These are phyloP conservation scores for Ophiosphaerella korrae DNA, from an alignment of 2,329 filamentous ascomycete species.

Conservation along the genomic window DNA sequence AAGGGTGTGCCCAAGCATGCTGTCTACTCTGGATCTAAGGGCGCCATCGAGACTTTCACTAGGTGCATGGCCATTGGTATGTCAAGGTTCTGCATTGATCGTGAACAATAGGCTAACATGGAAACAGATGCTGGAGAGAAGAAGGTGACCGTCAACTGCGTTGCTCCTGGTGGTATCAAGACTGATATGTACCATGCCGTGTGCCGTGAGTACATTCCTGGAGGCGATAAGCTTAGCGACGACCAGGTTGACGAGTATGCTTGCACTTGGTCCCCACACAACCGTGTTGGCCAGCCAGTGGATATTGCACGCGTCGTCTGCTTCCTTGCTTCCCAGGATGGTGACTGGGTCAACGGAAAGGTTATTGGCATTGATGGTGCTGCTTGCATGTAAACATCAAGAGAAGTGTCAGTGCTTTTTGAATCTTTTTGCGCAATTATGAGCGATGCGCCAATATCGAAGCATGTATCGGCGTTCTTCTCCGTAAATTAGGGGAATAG, in stretches of 20 bases:
- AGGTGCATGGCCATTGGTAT: slow-evolving; percentile 59
- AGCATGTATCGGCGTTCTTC: slow-evolving; percentile 25
- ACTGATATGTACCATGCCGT: slow-evolving; percentile 66
- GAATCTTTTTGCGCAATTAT: slow-evolving; percentile 13
- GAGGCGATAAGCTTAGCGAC: slow-evolving; percentile 60
- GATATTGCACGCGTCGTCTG: slow-evolving; percentile 70
- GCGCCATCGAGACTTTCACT: slow-evolving; percentile 60
- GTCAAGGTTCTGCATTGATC: slow-evolving; percentile 4
- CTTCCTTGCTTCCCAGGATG: slow-evolving; percentile 63
- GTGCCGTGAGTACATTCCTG: slow-evolving; percentile 67
- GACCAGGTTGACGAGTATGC: slow-evolving; percentile 68
- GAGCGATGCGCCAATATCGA: slow-evolving; percentile 8
- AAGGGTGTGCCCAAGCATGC: slow-evolving; percentile 61
- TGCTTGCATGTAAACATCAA: slow-evolving; percentile 47
- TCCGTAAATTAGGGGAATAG: slow-evolving; percentile 7
- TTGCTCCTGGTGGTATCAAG: slow-evolving; percentile 62
- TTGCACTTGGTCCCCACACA: slow-evolving; percentile 66
- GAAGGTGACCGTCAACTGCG: slow-evolving; percentile 65
- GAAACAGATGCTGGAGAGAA: slow-evolving; percentile 56
- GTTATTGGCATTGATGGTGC: slow-evolving; percentile 56
- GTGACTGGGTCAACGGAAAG: slow-evolving; percentile 63
- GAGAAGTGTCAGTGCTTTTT: slow-evolving; percentile 6
- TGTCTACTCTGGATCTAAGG: slow-evolving; percentile 60
- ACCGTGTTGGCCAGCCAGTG: slow-evolving; percentile 69
- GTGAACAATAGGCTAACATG: slow-evolving; percentile 15